Evolutionary conservation across 23 red algal species (phyloP), one percentile per base, ranked within the genome.

Genomic region (Gracilaria vermiculophylla): DNA sequence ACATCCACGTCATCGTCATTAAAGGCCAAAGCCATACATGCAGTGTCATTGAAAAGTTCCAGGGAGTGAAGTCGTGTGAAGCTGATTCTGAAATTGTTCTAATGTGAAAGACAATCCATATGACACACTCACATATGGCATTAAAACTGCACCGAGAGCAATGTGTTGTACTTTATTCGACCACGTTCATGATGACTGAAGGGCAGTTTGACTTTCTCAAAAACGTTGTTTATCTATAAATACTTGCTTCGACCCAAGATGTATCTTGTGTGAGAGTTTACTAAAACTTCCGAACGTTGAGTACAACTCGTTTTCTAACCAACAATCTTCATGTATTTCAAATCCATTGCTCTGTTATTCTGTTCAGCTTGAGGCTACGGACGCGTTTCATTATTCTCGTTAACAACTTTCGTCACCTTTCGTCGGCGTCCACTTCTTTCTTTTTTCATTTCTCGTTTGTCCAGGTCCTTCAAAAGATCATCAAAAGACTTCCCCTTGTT

Each of bases 401-500:
- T 17, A 0, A 32, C 11, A 42, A 73, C 67, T 45, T 73, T 73
- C 2, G 39, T 73, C 17, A 28, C 17, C 35, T 12, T 42, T 48
- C 67, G 6, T 73, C 67, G 44, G 5, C 67, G 39, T 3, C 40
- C 42, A 27, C 39, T 73, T 48, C 39, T 73, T 47, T 73, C 67
- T 12, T 42, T 45, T 3, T 24, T 42, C 67, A 47, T 5, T 2
- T 47, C 42, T 48, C 42, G 36, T 29, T 73, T 47, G 67, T 76
- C 32, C 47, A 76, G 31, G 1, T 78, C 57, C 11, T 43, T 69
- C 47, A 88, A n/a, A 66, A 88, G 37, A 41, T 88, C 84, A 39
- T 88, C 84, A 77, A 88, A 88, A 24, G 66, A 76, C 51, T 78
- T 88, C 20, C 84, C 84, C 31, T 69, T 65, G 47, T 88, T 88